These are phyloP conservation scores for Medicago ruthenica DNA, from an alignment of 306 rosid genomes.

Conservation along the genomic window DNA sequence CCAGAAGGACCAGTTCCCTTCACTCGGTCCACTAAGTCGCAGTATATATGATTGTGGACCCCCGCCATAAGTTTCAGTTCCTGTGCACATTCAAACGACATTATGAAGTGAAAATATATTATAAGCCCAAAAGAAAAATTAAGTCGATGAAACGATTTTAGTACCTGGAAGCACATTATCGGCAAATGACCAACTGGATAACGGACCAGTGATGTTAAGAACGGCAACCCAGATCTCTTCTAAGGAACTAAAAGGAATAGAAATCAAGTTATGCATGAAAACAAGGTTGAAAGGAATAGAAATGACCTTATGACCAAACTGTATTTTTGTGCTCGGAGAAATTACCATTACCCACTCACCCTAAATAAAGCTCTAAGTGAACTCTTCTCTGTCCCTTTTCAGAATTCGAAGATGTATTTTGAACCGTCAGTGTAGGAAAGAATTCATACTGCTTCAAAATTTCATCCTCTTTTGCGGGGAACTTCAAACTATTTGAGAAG, in stretches of 20 bases:
- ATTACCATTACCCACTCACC: conserved; percentile 64
- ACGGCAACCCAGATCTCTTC: conserved; percentile 94
- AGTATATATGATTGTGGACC: conserved; percentile 86
- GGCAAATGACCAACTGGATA: conserved; percentile 98
- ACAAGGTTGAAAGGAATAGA: background rate
- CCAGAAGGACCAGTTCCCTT: conserved; percentile 90
- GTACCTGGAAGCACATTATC: conserved; percentile 81
- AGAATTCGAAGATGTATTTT: conserved; percentile 51
- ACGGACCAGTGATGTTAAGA: conserved; percentile 93
- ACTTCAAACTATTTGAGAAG: conserved; percentile 82
- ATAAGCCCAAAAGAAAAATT: conserved; percentile 15
- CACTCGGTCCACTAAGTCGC: conserved; percentile 82
- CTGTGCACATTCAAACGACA: conserved; percentile 51
- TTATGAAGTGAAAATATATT: conserved; percentile 38
- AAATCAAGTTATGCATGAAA: conserved; percentile 16
- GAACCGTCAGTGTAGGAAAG: conserved; percentile 65
- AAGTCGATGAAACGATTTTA: conserved; percentile 26
- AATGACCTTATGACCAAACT: no score
- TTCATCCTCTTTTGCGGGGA: conserved; percentile 63
- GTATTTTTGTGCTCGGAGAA: background rate
- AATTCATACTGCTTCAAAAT: conserved; percentile 59
- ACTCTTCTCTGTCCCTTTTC: conserved; percentile 65
- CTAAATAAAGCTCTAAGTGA: conserved; percentile 80
- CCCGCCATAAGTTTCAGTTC: conserved; percentile 57
- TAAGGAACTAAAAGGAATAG: conserved; percentile 65